A percentile compares a stretch with the other conserved stretches of the same genome.
These are phyloP conservation scores for Hemileia vastatrix DNA, from an alignment of 1,284 basidiomycete genomes.

Conservation along the genomic window DNA sequence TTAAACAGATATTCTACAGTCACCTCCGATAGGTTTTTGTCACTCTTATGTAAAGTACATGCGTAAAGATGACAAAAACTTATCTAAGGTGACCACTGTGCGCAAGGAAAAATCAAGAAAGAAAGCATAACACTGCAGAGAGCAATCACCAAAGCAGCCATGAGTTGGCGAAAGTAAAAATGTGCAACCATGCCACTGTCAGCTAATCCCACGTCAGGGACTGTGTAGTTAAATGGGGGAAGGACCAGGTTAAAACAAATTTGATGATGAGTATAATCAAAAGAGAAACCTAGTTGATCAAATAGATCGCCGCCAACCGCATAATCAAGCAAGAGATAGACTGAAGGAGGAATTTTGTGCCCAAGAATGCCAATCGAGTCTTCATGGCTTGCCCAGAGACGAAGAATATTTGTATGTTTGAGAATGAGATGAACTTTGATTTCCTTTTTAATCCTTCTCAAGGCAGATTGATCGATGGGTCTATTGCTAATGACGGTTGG, in stretches of 20 bases:
- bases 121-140: no score
- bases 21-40: no score
- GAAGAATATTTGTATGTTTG: slow-evolving; percentile 71
- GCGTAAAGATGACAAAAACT: no score
- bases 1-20: no score
- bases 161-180: slow-evolving; percentile 80
- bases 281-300: slow-evolving; percentile 73
- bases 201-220: slow-evolving; percentile 72
- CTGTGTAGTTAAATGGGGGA: slow-evolving; percentile 21
- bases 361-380: slow-evolving; percentile 46
- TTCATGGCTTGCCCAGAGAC: slow-evolving; percentile 54
- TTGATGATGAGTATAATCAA: not conserved
- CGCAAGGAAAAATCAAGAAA: no score
- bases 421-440: slow-evolving; percentile 78
- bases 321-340: slow-evolving; percentile 87
- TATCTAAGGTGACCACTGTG: no score
- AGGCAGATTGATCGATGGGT: slow-evolving; percentile 38
- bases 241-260: not conserved
- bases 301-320: slow-evolving; percentile 92
- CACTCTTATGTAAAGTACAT: no score
- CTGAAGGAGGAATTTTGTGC: slow-evolving; percentile 57
- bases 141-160: slow-evolving; percentile 54
- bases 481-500: slow-evolving; percentile 33
- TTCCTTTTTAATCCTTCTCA: slow-evolving; percentile 79
- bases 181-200: slow-evolving; percentile 68